phyloP scores from a whole-genome alignment of 2,329 filamentous ascomycete species.

The Fusarium sp. region DNA sequence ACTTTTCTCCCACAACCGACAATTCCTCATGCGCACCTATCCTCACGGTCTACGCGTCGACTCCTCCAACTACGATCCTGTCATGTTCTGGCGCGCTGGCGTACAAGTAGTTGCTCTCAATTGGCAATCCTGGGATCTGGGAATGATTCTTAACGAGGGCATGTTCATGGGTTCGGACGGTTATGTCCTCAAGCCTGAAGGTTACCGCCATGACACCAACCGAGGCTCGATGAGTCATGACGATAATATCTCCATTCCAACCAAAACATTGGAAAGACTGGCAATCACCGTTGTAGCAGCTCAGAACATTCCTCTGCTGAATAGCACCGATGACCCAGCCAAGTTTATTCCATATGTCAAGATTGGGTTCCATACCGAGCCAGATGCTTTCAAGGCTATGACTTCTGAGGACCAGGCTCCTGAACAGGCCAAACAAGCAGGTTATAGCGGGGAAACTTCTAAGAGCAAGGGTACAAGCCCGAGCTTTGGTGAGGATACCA shows the following conservation, averaged over 20 bases:
- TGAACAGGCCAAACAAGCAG: neutral
- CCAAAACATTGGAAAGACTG: neutral
- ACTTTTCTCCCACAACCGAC: constrained; percentile 86
- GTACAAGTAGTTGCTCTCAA: constrained; percentile 98
- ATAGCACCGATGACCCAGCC: neutral
- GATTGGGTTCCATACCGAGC: constrained; percentile 5
- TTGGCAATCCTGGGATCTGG: constrained; percentile 93
- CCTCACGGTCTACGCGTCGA: constrained; percentile 80
- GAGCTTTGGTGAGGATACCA: neutral
- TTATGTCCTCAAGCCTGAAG: constrained; percentile 84
- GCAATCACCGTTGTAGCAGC: constrained; percentile 2
- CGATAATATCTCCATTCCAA: neutral
- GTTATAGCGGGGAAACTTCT: constrained; percentile 2
- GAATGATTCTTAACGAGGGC: constrained; percentile 94
- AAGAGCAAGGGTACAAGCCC: constrained; percentile 10
- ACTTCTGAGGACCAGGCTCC: neutral
- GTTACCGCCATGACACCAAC: constrained; percentile 57
- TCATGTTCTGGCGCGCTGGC: constrained; percentile 89
- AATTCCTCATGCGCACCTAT: constrained; percentile 90
- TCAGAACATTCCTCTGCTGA: constrained; percentile 8
- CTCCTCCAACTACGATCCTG: constrained; percentile 92
- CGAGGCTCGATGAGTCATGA: accelerated
- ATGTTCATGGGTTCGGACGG: constrained; percentile 91
- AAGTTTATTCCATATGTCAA: constrained; percentile 22
- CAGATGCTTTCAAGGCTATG: constrained; percentile 1